Conservation (phyloP, 495 filamentous ascomycete genomes). For the Filosporella fistucella region DNA sequence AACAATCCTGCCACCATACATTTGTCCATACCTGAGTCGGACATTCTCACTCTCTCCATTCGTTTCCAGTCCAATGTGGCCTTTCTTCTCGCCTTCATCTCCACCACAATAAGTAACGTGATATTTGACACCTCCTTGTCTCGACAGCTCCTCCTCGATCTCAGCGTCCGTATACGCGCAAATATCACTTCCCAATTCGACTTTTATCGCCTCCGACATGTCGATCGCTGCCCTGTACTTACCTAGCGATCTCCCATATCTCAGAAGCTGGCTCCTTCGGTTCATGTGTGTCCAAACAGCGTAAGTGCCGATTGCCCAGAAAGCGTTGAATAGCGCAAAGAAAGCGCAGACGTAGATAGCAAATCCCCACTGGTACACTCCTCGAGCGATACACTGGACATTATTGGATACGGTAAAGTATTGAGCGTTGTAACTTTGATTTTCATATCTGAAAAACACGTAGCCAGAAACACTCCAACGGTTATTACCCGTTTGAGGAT, state of each 20-base stretch:
- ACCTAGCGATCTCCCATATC: not conserved
- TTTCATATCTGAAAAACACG: not conserved
- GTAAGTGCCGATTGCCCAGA: not conserved
- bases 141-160: not conserved
- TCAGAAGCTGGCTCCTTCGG: not conserved
- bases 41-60: not conserved
- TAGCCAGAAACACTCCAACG: too few species aligned
- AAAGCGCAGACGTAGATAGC: not conserved
- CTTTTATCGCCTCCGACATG: not conserved
- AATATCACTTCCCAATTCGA: not conserved
- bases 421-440: not conserved
- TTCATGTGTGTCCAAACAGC: not conserved
- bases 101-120: not conserved
- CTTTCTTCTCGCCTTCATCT: not conserved
- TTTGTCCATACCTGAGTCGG: not conserved
- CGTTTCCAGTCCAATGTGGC: not conserved
- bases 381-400: not conserved
- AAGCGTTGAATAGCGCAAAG: not conserved
- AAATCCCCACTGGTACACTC: not conserved
- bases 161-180: not conserved
- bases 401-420: not conserved
- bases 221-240: not conserved
- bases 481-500: too few species aligned
- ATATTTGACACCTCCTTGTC: not conserved
- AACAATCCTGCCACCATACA: not conserved